Evolutionary conservation across 768 basidiomycete species (phyloP).

Genomic region (Pisolithus microcarpus): DNA sequence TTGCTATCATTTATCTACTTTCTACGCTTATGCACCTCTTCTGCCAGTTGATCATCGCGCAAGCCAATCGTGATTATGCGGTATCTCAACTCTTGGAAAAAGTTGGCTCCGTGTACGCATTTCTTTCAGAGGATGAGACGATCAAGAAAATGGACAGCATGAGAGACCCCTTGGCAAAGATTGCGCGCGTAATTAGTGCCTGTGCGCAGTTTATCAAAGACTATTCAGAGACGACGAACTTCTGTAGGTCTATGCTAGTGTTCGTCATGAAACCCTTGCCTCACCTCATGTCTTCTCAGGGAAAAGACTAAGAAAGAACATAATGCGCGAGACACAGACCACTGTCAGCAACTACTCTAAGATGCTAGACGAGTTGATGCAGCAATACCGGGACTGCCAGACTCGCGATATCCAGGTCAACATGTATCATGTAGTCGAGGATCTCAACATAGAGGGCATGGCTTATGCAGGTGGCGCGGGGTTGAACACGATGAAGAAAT

Average conservation of each 20-base stretch:
- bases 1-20: neutral
- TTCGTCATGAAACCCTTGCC: neutral
- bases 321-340: neutral
- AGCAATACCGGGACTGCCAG: neutral
- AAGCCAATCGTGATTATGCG: neutral
- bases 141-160: neutral
- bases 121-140: neutral
- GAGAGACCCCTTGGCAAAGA: neutral
- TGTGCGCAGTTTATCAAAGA: neutral
- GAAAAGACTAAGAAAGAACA: neutral
- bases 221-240: neutral
- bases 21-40: neutral
- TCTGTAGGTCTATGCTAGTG: neutral
- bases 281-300: neutral
- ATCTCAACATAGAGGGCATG: neutral
- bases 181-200: neutral
- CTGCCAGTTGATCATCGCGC: neutral
- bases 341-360: neutral
- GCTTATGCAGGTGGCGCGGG: neutral
- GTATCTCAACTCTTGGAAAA: neutral
- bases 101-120: neutral
- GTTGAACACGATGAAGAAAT: neutral
- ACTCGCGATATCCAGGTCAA: neutral
- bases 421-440: neutral
- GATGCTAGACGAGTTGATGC: neutral